phyloP scores from a whole-genome alignment of 352 stramenopile species.

The Globisporangium perplexum region DNA sequence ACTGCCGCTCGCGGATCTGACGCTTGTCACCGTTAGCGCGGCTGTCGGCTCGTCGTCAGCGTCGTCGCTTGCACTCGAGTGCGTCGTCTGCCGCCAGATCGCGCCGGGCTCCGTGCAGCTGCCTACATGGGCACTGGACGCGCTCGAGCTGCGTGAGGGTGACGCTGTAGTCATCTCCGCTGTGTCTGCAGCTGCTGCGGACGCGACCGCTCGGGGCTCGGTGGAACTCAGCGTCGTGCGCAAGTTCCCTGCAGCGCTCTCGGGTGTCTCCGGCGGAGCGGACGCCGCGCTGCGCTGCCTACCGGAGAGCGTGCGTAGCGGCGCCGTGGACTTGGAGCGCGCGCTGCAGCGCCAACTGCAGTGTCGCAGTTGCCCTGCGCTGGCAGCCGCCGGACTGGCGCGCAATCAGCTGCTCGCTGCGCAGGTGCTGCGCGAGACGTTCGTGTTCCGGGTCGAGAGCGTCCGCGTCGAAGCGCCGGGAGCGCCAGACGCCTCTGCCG shows the following conservation, averaged over 20 bases:
- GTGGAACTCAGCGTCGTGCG: conserved; percentile 24
- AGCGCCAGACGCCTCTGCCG: conserved; percentile 7
- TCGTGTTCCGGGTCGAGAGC: conserved; percentile 32
- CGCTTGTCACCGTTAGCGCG: conserved; percentile 8
- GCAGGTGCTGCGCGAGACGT: conserved; percentile 44
- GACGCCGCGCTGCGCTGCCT: conserved; percentile 20
- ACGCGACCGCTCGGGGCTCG: conserved; percentile 9
- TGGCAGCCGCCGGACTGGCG: conserved; percentile 1
- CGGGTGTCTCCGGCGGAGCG: neutral
- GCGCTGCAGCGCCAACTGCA: conserved; percentile 32
- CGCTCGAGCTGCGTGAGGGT: conserved; percentile 14
- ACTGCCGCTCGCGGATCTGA: conserved; percentile 16
- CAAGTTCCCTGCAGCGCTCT: conserved; percentile 20
- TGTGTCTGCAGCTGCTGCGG: conserved; percentile 4
- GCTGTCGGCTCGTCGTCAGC: neutral
- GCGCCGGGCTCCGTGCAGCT: conserved; percentile 26
- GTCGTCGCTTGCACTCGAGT: conserved; percentile 24
- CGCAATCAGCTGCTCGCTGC: conserved; percentile 29
- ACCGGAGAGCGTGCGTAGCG: conserved; percentile 31
- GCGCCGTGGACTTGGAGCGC: conserved; percentile 27
- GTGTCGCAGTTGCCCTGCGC: conserved; percentile 3
- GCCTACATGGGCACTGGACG: conserved; percentile 44
- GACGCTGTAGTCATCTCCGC: neutral
- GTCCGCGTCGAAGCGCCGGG: conserved; percentile 4
- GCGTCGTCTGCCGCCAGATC: conserved; percentile 13